A percentile compares a stretch with the other conserved stretches of the same genome.
Evolutionary conservation across 2,329 filamentous ascomycete genomes (phyloP).

Genomic region (Cylindrodendrum hubeiense): DNA sequence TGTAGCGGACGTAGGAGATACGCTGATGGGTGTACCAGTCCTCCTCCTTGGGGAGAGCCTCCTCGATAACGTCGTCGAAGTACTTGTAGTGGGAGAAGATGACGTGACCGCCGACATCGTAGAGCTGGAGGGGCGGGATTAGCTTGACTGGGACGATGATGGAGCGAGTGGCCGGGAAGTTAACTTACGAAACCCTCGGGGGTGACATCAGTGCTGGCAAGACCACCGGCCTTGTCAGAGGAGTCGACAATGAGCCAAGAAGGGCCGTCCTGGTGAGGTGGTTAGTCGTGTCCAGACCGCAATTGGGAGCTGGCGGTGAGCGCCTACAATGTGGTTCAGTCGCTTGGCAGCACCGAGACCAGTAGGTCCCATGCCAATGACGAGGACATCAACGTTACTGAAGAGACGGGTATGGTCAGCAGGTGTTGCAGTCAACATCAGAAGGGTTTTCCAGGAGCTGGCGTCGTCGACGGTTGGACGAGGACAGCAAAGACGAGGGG

Average conservation of each 20-base stretch:
- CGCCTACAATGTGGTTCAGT: constrained; percentile 90
- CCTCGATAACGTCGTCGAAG: constrained; percentile 98
- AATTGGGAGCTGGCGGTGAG: constrained; percentile 49
- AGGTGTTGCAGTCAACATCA: constrained; percentile 1
- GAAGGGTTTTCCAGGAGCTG: constrained; percentile 11
- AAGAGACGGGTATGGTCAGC: constrained; percentile 31
- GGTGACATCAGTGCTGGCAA: constrained; percentile 94
- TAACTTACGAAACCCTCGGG: constrained; percentile 94
- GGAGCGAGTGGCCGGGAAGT: constrained; percentile 23
- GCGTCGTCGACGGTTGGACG: not conserved
- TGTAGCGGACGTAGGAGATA: constrained; percentile 98
- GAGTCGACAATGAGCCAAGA: constrained; percentile 98
- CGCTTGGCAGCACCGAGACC: constrained; percentile 98
- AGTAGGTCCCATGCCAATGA: constrained; percentile 98
- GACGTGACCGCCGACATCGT: constrained; percentile 98
- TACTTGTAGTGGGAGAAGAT: constrained; percentile 99
- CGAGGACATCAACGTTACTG: constrained; percentile 94
- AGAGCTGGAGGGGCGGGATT: constrained; percentile 72
- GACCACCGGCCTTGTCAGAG: constrained; percentile 91
- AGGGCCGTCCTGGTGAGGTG: constrained; percentile 76
- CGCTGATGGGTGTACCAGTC: constrained; percentile 99
- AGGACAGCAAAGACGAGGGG: constrained; percentile 17
- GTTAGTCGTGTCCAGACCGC: constrained; percentile 41
- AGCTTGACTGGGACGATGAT: constrained; percentile 24
- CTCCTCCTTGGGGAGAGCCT: constrained; percentile 91